These are phyloP conservation scores for Erigeron philadelphicus DNA, from an alignment of 140 eudicot genomes.

Conservation along the genomic window DNA sequence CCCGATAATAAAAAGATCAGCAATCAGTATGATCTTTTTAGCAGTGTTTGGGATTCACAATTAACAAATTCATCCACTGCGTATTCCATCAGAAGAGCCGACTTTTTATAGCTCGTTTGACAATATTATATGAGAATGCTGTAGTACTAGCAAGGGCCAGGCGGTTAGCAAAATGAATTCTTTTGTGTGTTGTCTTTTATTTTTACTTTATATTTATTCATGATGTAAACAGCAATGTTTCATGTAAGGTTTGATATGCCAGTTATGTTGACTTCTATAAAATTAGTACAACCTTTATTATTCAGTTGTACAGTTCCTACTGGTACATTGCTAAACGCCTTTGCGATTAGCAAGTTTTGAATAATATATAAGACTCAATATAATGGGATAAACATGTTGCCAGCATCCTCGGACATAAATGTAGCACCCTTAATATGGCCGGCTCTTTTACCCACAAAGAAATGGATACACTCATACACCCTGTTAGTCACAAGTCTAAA, in stretches of 20 bases:
- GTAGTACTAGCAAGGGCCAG: slow-evolving; percentile 29
- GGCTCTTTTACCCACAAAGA: no score
- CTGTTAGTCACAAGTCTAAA: no score
- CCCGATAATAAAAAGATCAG: slow-evolving; percentile 20
- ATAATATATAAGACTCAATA: no score
- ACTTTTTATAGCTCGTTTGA: slow-evolving; percentile 35
- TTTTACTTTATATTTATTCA: not conserved
- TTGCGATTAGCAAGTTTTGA: no score
- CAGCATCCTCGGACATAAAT: no score
- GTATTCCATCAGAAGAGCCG: slow-evolving; percentile 26
- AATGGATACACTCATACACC: no score
- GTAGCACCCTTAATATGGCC: no score
- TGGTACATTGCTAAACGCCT: no score
- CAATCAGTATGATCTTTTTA: slow-evolving; percentile 9
- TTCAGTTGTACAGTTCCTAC: slow-evolving; percentile 1
- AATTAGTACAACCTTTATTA: not conserved
- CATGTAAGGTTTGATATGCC: slow-evolving; percentile 22
- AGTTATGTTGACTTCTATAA: slow-evolving; percentile 22
- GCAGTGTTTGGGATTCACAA: slow-evolving; percentile 9
- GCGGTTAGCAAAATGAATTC: slow-evolving; percentile 20
- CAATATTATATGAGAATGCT: slow-evolving; percentile 15
- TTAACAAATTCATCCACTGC: slow-evolving; percentile 20
- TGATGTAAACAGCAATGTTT: slow-evolving; percentile 17
- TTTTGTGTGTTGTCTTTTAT: slow-evolving; percentile 17
- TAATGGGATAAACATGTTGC: no score